Base-by-base conservation (phyloP, 306 rosid species). In the Vigna hirtella region DNA sequence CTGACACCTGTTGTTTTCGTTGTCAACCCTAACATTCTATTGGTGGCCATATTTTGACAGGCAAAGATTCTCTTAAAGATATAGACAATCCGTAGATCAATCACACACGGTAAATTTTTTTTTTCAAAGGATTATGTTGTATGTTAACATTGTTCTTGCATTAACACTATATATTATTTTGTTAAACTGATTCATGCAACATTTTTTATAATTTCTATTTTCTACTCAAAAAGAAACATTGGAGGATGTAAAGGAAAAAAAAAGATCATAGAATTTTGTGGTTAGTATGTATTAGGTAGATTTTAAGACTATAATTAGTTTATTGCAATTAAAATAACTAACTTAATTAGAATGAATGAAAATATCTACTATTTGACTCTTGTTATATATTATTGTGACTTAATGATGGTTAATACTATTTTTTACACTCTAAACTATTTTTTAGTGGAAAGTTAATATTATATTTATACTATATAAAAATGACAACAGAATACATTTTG, bases 1-100 rank as follows among this genome's bases (percentile, higher is more conserved):
- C 86, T 81, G 88, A 73, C 87, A 62, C 55, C 77, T 85, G 76
- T 74, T 84, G 68, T 83, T 84, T 79, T 83, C 79, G 42, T 84
- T 81, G 86, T 89, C 86, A 91, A 89, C 83, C 77, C 85, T 76
- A 81, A 80, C 87, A 77, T 78, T 83, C 82, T 65, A 82, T 66
- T 86, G 87, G 91, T 87, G 91, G 87, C 78, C 91, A 84, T 55
- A 40, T 82, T 88, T 75, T 77, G 88, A 81, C 89, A 84, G 91
- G 80, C 74, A 84, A 78, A 89, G 91, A 91, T 87, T 86, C 90
- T 87, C 74, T 73, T 52, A 56, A 28, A 79, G 93, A 89, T 55
- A 76, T 83, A 64, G 90, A 89, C 96, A 56, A 79, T 84, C 84
- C 87, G 70, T 83, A 15, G 78, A 86, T 79, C 86, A 82, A 84